Evolutionary conservation across 129 eudicot genomes (phyloP).

Genomic region (Saussurea involucrata): DNA sequence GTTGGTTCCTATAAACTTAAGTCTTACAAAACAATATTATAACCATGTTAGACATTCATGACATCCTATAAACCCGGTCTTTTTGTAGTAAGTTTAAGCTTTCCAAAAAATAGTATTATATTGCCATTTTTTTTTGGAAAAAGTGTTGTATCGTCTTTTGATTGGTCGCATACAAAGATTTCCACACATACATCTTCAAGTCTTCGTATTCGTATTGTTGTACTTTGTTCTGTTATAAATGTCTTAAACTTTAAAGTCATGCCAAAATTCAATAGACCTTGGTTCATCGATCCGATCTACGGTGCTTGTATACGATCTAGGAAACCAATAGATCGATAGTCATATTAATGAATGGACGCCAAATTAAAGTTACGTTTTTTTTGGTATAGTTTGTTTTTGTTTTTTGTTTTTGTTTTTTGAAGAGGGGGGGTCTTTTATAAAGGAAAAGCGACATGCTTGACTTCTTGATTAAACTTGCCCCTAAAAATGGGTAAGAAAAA

Average conservation of each 20-base stretch:
- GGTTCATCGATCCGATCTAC: background rate
- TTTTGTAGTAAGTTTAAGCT: background rate
- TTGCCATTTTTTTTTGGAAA: too few species aligned
- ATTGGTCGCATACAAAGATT: background rate
- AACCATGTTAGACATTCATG: background rate
- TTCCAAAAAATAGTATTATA: background rate
- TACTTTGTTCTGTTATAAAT: background rate
- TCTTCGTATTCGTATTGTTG: background rate
- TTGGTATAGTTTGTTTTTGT: background rate
- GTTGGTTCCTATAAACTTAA: background rate
- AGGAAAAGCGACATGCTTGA: background rate
- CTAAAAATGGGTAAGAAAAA: background rate
- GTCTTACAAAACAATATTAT: background rate
- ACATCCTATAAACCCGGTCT: background rate
- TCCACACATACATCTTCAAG: background rate
- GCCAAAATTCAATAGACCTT: background rate
- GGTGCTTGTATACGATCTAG: background rate
- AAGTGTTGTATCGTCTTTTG: background rate
- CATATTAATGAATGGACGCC: background rate
- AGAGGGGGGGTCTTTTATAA: background rate
- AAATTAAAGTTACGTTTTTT: background rate
- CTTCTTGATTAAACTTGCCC: slow-evolving; percentile 6
- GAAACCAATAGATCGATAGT: background rate
- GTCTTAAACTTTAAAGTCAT: background rate
- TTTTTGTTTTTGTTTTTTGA: too few species aligned